Evolutionary conservation across 192 early-diverging fungal species (phyloP), one percentile per base, ranked within the genome.

Genomic region (Coemansia sp.): DNA sequence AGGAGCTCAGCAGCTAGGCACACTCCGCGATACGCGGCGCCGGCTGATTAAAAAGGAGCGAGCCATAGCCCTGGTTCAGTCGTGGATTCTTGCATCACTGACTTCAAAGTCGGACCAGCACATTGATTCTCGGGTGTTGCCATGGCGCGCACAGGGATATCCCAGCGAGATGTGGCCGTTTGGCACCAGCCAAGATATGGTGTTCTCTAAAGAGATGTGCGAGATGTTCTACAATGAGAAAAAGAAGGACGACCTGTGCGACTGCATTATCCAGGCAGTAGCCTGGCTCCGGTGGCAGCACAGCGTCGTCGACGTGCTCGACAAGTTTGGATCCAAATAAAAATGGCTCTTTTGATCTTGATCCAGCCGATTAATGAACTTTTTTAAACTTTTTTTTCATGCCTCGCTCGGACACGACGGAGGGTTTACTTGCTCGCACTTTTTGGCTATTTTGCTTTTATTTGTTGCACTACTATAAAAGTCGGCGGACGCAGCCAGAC

Each of bases 171-270:
- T 40, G 54, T 53, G 44, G 65, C 59, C 64, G 34, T 58, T 79
- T 46, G 57, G 23, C n/a, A 19, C 44, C 19, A 40, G 49, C 14
- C 17, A 15, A 4, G 59, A 57, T 21, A 65, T 81, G 59, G 34
- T 5, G 9, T 81, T 81, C 19, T 47, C 78, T 2, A 15, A 17
- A 28, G 59, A 47, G 26, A 40, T 62, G 56, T 59, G 62, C 44
- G 46, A 53, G 21, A 71, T 68, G 72, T 74, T 81, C 31, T 56
- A 60, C 68, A 22, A 23, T 17, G 78, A 82, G 50, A 66, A 57
- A 42, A 82, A 82, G 46, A 72, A 73, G 22, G 79, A 82, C 37
- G 79, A 82, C 37, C 65, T 82, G 44, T 82, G 74, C 54, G 79
- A 82, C 68, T 82, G 79, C 47, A 31, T 82, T 19, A 50, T 68